Conservation (phyloP, 1,284 basidiomycete species). For the Schizophyllum commune region DNA sequence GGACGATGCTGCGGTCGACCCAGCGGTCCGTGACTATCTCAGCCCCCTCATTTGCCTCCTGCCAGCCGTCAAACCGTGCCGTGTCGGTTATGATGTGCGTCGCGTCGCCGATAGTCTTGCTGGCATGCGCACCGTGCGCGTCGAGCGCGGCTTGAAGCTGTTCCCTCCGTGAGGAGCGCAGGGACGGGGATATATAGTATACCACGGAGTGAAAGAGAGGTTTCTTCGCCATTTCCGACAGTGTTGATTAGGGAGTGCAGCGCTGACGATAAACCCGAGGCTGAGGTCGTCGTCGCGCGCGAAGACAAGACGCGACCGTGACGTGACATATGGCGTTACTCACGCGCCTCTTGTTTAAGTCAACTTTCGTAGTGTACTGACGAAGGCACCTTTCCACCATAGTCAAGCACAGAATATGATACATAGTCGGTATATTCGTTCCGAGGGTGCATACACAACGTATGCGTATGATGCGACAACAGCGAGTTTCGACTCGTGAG, state of each 20-base stretch:
- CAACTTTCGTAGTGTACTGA: no score
- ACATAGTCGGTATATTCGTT: no score
- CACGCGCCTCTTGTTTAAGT: no score
- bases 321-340: not conserved
- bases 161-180: constrained; percentile 11
- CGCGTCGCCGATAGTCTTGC: constrained; percentile 22
- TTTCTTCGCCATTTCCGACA: not conserved
- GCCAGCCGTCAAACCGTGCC: constrained; percentile 44
- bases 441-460: no score
- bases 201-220: not conserved
- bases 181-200: not conserved
- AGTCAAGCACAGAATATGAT: no score
- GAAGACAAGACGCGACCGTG: not conserved
- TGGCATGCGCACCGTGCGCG: constrained; percentile 33
- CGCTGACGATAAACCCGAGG: no score
- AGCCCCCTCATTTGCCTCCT: constrained; percentile 22
- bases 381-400: no score
- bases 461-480: no score
- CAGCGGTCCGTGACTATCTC: constrained; percentile 37
- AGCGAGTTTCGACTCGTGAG: no score
- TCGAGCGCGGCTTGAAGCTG: constrained; percentile 28
- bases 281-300: no score
- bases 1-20: constrained; percentile 57
- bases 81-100: constrained; percentile 47
- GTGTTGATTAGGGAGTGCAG: not conserved